Evolutionary conservation across 495 filamentous ascomycete genomes (phyloP), one percentile per base, ranked within the genome.

Genomic region (Hypoxylon cercidicola): DNA sequence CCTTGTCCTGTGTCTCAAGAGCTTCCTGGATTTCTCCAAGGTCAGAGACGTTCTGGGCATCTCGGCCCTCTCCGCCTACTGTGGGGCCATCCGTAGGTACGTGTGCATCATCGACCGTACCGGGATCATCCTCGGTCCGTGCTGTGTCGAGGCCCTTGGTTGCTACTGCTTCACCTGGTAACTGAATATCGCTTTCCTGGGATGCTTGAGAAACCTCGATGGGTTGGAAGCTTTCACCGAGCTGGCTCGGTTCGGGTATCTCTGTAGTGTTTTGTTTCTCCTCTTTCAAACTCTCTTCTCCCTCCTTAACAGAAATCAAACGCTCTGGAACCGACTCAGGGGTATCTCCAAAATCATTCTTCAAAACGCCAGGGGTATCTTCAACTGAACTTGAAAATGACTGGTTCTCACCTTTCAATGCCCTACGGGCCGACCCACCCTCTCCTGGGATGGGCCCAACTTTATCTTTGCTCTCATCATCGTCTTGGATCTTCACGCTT

Each of bases 321-420:
- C 13, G 52, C 55, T 62, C 51, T 51, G 55, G 45, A 51, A 53
- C 56, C 53, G 45, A 48, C 53, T 70, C 60, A 62, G 63, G 57
- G 60, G 47, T 54, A 64, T 68, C 60, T 59, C 41, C 56, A 62
- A 48, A 37, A 53, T 71, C 62, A 70, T 68, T 56, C 62, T 52
- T 72, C 58, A 55, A 30, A 55, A 64, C 68, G 50, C 48, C 52
- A 68, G 69, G 68, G 70, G 71, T 70, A 74, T 73, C 66, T 71
- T 64, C 65, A 68, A 70, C 73, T 45, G 21, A 63, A 63, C 12
- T 43, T 51, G 52, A 49, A 66, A 66, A 69, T 64, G 67, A 65
- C 62, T 69, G 60, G 50, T 68, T 70, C 77, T 78, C 75, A 78
- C 75, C 77, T 77, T 68, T 73, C 49, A 69, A 67, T 55, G 58